Base-by-base conservation (phyloP, 495 filamentous ascomycete species). In the Neurospora tetrasperma region DNA sequence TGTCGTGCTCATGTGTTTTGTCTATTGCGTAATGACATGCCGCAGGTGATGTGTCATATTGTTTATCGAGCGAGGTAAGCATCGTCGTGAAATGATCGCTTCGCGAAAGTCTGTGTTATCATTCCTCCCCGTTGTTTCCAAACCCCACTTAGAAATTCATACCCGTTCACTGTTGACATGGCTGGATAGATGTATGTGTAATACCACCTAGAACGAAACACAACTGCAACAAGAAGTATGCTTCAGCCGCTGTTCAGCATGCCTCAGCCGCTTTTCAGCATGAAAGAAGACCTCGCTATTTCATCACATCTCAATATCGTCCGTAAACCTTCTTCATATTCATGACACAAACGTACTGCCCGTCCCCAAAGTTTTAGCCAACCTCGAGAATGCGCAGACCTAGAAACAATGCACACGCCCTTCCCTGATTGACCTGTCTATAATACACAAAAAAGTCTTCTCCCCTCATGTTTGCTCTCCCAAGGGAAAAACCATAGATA, bases 381-480 rank as follows among this genome's bases (percentile, higher is more conserved):
- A 42, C 48, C 62, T 20, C 18, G 20, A 59, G 48, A 59, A 20
- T 69, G 18, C 43, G 18, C 42, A 69, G 69, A 43, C 59, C 38
- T 27, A 54, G 27, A 40, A 18, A 72, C 59, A 69, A 69, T 69
- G 40, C 39, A 35, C 40, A 42, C 42, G 69, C 70, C 69, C 31
- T 62, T 66, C 70, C 68, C 46, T 9, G 54, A 66, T 44, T 69
- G 71, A 73, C 42, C 73, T 66, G 23, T 75, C 75, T 77, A 77
- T 77, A 73, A 69, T 77, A 77, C 75, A 77, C 42, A 70, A 46
- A 66, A 62, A 66, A 66, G 66, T 20, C 70, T 71, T 70, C 70
- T 38, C 39, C 59, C 69, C 70, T 72, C 42, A 42, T 48, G 48
- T 39, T 46, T 71, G 44, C 54, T 39, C 31, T 31, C 16, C 38